Base-by-base conservation (phyloP, 1,284 basidiomycete genomes). In the Fomitopsis pinicola region DNA sequence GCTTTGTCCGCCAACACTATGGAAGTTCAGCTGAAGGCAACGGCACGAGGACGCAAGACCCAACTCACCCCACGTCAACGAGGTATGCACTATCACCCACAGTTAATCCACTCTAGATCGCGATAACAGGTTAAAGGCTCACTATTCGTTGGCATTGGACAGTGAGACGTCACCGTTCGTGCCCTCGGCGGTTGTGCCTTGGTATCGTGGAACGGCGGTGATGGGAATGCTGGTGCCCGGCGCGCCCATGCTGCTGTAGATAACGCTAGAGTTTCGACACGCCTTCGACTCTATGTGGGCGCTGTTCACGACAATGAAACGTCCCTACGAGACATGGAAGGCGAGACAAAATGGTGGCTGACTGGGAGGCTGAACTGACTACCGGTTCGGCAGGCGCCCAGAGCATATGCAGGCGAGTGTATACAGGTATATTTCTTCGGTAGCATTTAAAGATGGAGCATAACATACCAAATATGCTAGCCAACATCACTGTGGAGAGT, bases 1-100 rank as follows among this genome's bases (percentile, higher is more conserved):
- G 38, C 69, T 60, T 71, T 86, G 83, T 1, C 69, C 73, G 53
- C 79, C 80, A 62, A 81, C 67, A 60, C 79, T 79, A 55, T 17
- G 64, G 59, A 50, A 48, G 55, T 40, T 42, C 55, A 57, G 48
- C 42, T n/a, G 28, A 28, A 28, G 15, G 50, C 48, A 59, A 58
- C 63, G 54, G 12, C 10, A 50, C 28, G 5, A 33, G 15, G 33
- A 46, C 10, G 44, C 26, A 35, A 26, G 2, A 8, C 22, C 57
- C 53, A 30, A 67, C 70, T 54, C 60, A 80, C 79, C 69, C 69
- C 57, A 79, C 70, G 42, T 67, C 66, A 22, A 78, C 72, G 19
- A 79, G 69, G 67, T 81, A 81, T 53, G 80, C 73, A 64, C 79
- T 80, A 22, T 58, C n/a, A 38, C 46, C 6, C 5, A 33, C 45